These are phyloP conservation scores for Acer saccharum DNA, from an alignment of 345 rosid species.

Conservation along the genomic window DNA sequence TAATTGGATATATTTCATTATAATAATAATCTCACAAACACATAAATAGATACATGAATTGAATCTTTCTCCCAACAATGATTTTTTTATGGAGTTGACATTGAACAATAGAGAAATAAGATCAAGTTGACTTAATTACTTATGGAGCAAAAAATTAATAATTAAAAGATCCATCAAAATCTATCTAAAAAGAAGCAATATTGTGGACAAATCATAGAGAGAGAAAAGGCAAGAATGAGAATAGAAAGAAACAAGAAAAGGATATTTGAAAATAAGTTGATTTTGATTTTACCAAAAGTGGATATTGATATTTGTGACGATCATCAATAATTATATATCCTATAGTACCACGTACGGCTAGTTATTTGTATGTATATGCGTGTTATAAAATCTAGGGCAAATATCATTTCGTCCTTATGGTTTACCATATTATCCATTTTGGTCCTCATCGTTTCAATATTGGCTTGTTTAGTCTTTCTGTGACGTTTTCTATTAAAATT, in stretches of 20 bases:
- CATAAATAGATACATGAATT: background rate
- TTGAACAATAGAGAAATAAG: background rate
- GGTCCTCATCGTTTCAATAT: no score
- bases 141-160: background rate
- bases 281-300: background rate
- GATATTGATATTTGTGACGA: slow-evolving; percentile 18
- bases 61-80: slow-evolving; percentile 3
- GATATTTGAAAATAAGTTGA: background rate
- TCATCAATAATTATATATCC: background rate
- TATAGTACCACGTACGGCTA: background rate
- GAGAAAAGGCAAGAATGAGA: background rate
- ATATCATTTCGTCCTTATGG: no score
- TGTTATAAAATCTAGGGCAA: no score
- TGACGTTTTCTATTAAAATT: no score
- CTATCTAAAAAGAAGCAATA: slow-evolving; percentile 14
- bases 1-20: background rate
- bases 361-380: background rate
- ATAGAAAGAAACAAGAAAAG: background rate
- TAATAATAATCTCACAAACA: slow-evolving; percentile 4
- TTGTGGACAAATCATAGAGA: background rate
- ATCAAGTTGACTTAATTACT: background rate
- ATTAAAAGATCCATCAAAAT: slow-evolving; percentile 14
- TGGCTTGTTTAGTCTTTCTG: no score
- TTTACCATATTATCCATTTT: no score
- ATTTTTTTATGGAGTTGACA: background rate